A percentile compares a stretch with the other conserved stretches of the same genome.
phyloP scores from a whole-genome alignment of 1,284 basidiomycete species.

The Papiliotrema laurentii region DNA sequence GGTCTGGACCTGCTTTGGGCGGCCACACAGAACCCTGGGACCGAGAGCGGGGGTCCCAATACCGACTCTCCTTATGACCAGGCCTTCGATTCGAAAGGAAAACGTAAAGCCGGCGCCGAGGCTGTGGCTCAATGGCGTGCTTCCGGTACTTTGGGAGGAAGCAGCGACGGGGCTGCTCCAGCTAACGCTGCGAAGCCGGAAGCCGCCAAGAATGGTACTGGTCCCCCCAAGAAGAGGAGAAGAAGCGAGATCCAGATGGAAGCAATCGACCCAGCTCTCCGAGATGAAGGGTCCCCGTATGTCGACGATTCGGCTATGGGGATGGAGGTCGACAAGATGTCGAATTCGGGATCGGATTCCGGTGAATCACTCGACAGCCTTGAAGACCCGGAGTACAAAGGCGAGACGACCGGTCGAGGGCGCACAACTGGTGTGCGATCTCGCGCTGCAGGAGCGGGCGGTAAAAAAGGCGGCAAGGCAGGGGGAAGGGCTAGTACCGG shows the following conservation, averaged over 20 bases:
- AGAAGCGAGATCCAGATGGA: conserved; percentile 29
- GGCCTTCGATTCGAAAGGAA: conserved; percentile 24
- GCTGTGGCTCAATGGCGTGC: conserved; percentile 44
- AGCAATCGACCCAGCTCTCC: conserved; percentile 15
- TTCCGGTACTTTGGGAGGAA: conserved; percentile 32
- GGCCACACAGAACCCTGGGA: conserved; percentile 20
- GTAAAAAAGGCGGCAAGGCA: conserved; percentile 2
- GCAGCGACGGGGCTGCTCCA: not conserved
- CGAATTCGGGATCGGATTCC: not conserved
- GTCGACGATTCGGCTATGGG: conserved; percentile 1
- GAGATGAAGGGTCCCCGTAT: not conserved
- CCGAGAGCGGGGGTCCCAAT: not conserved
- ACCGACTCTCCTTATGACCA: conserved; percentile 1
- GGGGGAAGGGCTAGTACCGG: conserved; percentile 5
- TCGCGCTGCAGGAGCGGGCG: conserved; percentile 4
- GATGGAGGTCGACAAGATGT: conserved; percentile 1
- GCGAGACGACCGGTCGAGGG: not conserved
- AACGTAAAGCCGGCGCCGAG: conserved; percentile 41
- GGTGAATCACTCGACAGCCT: conserved; percentile 6
- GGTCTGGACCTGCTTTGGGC: conserved; percentile 37
- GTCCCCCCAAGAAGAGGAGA: conserved; percentile 35
- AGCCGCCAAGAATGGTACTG: not conserved
- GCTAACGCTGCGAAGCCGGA: not conserved
- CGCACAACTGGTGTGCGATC: not conserved
- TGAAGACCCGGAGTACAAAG: conserved; percentile 13